A percentile compares a stretch with the other conserved stretches of the same genome.
phyloP scores from a whole-genome alignment of 352 stramenopile genomes.

The Phytopythium sindhum region DNA sequence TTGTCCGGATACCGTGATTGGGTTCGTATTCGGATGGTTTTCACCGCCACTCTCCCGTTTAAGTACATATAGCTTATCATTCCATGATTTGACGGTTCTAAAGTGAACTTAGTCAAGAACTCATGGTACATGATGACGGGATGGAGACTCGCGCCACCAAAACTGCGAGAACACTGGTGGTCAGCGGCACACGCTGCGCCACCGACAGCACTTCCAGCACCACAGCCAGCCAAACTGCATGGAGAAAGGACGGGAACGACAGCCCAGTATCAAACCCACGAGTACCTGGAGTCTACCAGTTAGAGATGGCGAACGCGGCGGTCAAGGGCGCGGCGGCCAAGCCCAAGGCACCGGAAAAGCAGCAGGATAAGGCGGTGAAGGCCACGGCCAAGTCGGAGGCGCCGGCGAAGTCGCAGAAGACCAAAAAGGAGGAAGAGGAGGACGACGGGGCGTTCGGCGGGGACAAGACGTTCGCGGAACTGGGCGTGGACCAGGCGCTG shows the following conservation, averaged over 20 bases:
- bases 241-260: neutral
- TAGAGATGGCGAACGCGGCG: neutral
- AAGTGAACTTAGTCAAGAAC: neutral
- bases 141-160: slow-evolving; percentile 1
- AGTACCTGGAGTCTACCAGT: neutral
- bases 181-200: neutral
- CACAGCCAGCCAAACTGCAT: slow-evolving; percentile 3
- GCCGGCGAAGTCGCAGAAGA: neutral
- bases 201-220: slow-evolving; percentile 5
- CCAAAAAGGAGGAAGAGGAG: slow-evolving; percentile 8
- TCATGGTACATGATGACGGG: neutral
- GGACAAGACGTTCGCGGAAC: slow-evolving; percentile 82
- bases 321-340: neutral
- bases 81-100: neutral
- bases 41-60: neutral
- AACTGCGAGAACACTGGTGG: neutral
- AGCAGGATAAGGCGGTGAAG: slow-evolving; percentile 1
- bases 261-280: neutral
- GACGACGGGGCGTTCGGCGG: slow-evolving; percentile 57
- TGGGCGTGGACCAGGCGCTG: slow-evolving; percentile 90
- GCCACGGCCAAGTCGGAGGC: neutral
- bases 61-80: neutral
- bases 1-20: too few species aligned
- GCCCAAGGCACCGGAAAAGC: neutral
- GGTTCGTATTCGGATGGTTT: neutral